Evolutionary conservation across 495 filamentous ascomycete species (phyloP).

Genomic region (Aspergillus nidulans): DNA sequence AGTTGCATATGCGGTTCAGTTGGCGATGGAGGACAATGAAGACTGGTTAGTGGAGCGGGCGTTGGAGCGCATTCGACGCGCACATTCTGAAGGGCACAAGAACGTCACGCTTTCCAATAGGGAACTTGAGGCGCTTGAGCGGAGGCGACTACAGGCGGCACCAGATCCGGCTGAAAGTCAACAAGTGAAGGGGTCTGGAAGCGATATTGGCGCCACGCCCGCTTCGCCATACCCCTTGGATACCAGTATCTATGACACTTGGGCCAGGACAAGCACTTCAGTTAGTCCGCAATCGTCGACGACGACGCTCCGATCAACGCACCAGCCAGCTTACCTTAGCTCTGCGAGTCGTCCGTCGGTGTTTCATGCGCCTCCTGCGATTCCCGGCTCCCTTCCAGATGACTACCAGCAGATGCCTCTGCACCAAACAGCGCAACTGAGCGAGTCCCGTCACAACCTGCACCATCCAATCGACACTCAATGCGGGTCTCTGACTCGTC

Average conservation of each 20-base stretch:
- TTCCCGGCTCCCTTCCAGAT: slow-evolving; percentile 37
- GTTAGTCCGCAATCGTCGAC: slow-evolving; percentile 34
- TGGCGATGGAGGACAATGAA: slow-evolving; percentile 61
- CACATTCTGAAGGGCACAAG: slow-evolving; percentile 64
- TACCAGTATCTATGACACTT: slow-evolving; percentile 22
- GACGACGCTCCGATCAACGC: slow-evolving; percentile 32
- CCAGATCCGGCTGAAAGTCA: slow-evolving; percentile 9
- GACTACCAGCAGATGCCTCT: slow-evolving; percentile 44
- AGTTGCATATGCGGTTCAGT: slow-evolving; percentile 46
- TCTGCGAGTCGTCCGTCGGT: slow-evolving; percentile 26
- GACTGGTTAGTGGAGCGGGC: slow-evolving; percentile 70
- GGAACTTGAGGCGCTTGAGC: slow-evolving; percentile 73
- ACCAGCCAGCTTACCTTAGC: slow-evolving; percentile 23
- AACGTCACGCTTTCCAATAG: slow-evolving; percentile 72
- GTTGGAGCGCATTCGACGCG: slow-evolving; percentile 69
- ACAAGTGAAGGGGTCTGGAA: slow-evolving; percentile 15
- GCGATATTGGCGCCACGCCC: slow-evolving; percentile 13
- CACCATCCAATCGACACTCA: slow-evolving; percentile 32
- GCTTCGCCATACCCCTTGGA: slow-evolving; percentile 22
- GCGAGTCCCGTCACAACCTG: slow-evolving; percentile 26
- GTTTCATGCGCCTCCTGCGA: slow-evolving; percentile 24
- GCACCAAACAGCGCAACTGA: slow-evolving; percentile 32
- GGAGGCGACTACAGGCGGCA: slow-evolving; percentile 52
- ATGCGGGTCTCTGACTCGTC: slow-evolving; percentile 19
- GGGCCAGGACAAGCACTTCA: slow-evolving; percentile 19